Evolutionary conservation across 1,284 basidiomycete species (phyloP).

Genomic region (Boletus smithii): DNA sequence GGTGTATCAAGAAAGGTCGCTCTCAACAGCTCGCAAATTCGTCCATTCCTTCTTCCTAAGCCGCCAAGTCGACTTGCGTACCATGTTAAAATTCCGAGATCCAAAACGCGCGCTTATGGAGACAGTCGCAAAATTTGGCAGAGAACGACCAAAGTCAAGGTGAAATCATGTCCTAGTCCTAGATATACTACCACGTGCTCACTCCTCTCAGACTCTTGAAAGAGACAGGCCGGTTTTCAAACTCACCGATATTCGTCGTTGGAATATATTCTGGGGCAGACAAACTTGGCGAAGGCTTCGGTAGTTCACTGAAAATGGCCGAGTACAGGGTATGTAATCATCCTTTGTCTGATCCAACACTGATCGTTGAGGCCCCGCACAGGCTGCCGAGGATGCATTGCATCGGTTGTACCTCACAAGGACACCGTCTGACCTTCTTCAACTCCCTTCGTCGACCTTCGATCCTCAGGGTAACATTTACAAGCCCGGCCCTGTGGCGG

Average conservation of each 20-base stretch:
- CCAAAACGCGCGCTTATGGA: slow-evolving; percentile 78
- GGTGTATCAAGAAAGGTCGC: slow-evolving; percentile 74
- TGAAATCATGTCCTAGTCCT: slow-evolving; percentile 31
- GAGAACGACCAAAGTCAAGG: slow-evolving; percentile 75
- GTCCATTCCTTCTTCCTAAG: slow-evolving; percentile 83
- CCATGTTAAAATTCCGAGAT: slow-evolving; percentile 87
- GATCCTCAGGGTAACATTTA: slow-evolving; percentile 32
- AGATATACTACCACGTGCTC: background rate
- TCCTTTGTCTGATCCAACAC: background rate
- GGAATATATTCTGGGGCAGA: slow-evolving; percentile 88
- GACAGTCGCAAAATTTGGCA: slow-evolving; percentile 74
- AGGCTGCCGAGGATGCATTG: slow-evolving; percentile 85
- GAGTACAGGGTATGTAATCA: slow-evolving; percentile 74
- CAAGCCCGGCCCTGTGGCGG: slow-evolving; percentile 32
- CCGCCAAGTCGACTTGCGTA: slow-evolving; percentile 76
- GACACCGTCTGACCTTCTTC: slow-evolving; percentile 61
- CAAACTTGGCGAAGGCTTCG: slow-evolving; percentile 94
- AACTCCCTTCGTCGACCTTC: slow-evolving; percentile 65
- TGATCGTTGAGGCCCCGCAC: slow-evolving; percentile 3
- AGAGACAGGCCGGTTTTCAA: slow-evolving; percentile 87
- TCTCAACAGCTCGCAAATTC: slow-evolving; percentile 77
- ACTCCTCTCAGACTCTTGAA: slow-evolving; percentile 61
- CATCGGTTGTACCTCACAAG: slow-evolving; percentile 78
- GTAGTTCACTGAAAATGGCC: slow-evolving; percentile 91
- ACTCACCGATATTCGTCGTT: slow-evolving; percentile 89